A percentile compares a stretch with the other conserved stretches of the same genome.
These are phyloP conservation scores for Botrytis galanthina DNA, from an alignment of 2,329 filamentous ascomycete species.

Conservation along the genomic window DNA sequence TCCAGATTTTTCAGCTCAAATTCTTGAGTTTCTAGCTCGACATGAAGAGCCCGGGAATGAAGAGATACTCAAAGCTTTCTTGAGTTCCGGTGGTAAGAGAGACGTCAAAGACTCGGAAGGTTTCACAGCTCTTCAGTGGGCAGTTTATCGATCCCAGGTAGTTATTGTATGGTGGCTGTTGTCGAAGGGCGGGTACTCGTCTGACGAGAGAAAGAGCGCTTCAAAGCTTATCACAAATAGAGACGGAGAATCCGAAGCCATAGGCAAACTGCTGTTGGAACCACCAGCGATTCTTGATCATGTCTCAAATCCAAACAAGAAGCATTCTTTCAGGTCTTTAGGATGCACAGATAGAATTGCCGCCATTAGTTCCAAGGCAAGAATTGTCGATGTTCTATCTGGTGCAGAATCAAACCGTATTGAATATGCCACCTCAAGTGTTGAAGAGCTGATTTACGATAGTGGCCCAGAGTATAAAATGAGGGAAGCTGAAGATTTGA, in stretches of 20 bases:
- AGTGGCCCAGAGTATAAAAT: background rate
- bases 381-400: background rate
- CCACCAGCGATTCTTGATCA: background rate
- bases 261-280: background rate
- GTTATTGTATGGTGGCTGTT: background rate
- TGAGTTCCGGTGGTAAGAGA: background rate
- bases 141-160: background rate
- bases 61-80: background rate
- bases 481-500: background rate
- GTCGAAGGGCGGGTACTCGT: background rate
- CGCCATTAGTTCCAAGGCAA: too few species aligned
- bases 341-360: too few species aligned
- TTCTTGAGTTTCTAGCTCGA: background rate
- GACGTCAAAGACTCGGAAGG: background rate
- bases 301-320: background rate
- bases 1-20: too few species aligned
- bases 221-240: background rate
- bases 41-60: background rate
- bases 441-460: background rate
- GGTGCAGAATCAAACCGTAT: background rate
- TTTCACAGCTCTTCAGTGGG: conserved; percentile 5
- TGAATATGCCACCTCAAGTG: background rate
- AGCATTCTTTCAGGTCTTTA: too few species aligned
- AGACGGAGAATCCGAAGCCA: background rate
- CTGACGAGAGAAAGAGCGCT: background rate